phyloP scores from a whole-genome alignment of 2,329 filamentous ascomycete species.

The Cladorrhinum sp. region DNA sequence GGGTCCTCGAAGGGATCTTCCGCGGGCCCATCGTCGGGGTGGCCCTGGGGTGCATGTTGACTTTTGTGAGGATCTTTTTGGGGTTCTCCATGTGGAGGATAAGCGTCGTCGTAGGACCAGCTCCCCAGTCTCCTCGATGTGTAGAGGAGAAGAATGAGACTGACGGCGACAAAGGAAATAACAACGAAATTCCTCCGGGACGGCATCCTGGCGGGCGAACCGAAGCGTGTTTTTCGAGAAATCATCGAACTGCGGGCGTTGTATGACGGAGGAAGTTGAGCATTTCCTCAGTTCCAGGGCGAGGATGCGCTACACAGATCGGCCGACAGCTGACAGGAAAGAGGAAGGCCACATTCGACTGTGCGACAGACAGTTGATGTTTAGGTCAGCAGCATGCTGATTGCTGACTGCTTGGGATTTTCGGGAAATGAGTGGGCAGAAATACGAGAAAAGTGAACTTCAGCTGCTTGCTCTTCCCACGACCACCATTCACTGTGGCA shows the following conservation, averaged over 20 bases:
- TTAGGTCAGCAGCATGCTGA: neutral
- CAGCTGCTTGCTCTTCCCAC: neutral
- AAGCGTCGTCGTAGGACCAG: conserved; percentile 31
- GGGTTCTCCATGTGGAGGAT: conserved; percentile 22
- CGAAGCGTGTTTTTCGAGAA: conserved; percentile 1
- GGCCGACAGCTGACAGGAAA: neutral
- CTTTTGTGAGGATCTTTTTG: conserved; percentile 16
- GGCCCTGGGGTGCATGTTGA: conserved; percentile 20
- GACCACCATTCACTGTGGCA: neutral
- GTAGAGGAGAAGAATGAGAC: conserved; percentile 34
- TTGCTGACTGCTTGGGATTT: neutral
- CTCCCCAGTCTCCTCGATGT: conserved; percentile 33
- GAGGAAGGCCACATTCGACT: neutral
- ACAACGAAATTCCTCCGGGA: conserved; percentile 31
- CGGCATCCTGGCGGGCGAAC: conserved; percentile 27
- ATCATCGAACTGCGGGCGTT: conserved; percentile 10
- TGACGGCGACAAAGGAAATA: conserved; percentile 29
- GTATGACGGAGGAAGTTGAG: neutral
- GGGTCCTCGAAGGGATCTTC: neutral
- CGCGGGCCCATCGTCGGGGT: neutral
- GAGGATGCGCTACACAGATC: neutral
- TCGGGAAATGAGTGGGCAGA: conserved; percentile 6
- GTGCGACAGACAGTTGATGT: neutral
- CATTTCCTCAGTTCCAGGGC: neutral
- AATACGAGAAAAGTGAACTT: conserved; percentile 4